Percentiles rank a stretch among this genome's conserved stretches.
These are phyloP conservation scores for Fraxinus dipetala DNA, from an alignment of 305 asterid species.

Conservation along the genomic window DNA sequence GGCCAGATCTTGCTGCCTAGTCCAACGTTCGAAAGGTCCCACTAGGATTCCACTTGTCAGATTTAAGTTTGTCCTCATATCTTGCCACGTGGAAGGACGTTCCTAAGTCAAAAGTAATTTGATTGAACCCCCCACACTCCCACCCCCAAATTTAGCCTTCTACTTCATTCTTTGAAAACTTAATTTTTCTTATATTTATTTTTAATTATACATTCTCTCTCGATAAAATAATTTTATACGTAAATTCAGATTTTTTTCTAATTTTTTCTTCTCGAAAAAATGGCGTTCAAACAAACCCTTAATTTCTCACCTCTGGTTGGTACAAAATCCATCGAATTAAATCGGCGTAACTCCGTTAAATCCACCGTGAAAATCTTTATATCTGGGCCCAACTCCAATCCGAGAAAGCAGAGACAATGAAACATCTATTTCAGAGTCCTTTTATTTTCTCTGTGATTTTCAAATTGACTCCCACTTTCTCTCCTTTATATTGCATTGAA, in stretches of 20 bases:
- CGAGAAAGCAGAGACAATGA: slow-evolving; percentile 39
- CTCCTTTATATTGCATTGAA: slow-evolving; percentile 38
- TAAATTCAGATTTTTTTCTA: too few species aligned
- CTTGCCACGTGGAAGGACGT: slow-evolving; percentile 39
- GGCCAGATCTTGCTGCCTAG: slow-evolving; percentile 56
- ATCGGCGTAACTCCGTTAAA: not conserved
- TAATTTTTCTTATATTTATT: too few species aligned
- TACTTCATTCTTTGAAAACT: too few species aligned
- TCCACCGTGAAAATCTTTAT: not conserved
- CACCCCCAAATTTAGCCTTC: too few species aligned
- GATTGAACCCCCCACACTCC: not conserved
- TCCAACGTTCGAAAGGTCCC: slow-evolving; percentile 56
- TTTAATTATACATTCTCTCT: too few species aligned
- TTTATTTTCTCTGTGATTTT: slow-evolving; percentile 10
- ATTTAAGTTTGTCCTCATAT: not conserved
- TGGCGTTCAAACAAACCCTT: too few species aligned
- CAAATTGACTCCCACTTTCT: slow-evolving; percentile 10
- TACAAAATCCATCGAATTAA: not conserved
- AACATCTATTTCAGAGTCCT: slow-evolving; percentile 20
- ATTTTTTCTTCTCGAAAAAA: too few species aligned
- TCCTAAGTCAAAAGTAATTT: not conserved
- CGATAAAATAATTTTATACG: too few species aligned
- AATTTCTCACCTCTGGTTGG: not conserved
- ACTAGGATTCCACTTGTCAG: slow-evolving; percentile 30
- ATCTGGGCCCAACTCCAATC: slow-evolving; percentile 26